Base-by-base conservation (phyloP, 495 filamentous ascomycete genomes). In the Trichoderma reesei region DNA sequence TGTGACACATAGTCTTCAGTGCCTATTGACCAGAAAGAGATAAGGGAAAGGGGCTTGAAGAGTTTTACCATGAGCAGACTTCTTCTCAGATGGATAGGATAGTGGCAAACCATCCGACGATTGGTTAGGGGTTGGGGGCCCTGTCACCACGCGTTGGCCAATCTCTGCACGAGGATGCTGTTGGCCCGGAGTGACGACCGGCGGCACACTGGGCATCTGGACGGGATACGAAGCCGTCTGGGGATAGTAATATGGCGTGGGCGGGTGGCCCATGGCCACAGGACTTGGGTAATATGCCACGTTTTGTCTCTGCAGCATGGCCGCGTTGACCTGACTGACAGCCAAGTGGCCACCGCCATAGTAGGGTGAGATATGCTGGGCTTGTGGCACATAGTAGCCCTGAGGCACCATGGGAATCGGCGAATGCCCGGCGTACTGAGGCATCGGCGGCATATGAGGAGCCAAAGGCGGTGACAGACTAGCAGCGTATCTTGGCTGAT, bases 331-430 rank as follows among this genome's bases (percentile, higher is more conserved):
- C 36, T 76, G 75, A 26, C 67, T 46, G 13, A 71, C 65, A 14
- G 73, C 61, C 63, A 77, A 48, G 10, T 75, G 74, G 5, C 70
- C 41, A 44, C n/a, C 61, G 48, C 68, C 72, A 62, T 78, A 79
- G 60, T 69, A 80, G 13, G 71, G 71, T 8, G 69, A 70, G 64
- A 77, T 70, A 37, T 74, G 75, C 37, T 67, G 64, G 51, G 75
- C 72, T 60, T 82, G 81, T 46, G 72, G 65, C 18, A 77, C 42
- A 63, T 79, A 81, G 62, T 74, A 80, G 13, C 71, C 73, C 64
- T 76, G 74, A 42, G 60, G 71, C 41, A 69, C 72, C 34, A 72
- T 67, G 59, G 72, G 70, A 62, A 77, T 74, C 36, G 69, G 69
- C 41, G 73, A 59, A 36, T 74, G 76, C 7, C 69, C 67, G 33